phyloP scores from a whole-genome alignment of 139 green algal genomes.

The Tetraselmis striata region DNA sequence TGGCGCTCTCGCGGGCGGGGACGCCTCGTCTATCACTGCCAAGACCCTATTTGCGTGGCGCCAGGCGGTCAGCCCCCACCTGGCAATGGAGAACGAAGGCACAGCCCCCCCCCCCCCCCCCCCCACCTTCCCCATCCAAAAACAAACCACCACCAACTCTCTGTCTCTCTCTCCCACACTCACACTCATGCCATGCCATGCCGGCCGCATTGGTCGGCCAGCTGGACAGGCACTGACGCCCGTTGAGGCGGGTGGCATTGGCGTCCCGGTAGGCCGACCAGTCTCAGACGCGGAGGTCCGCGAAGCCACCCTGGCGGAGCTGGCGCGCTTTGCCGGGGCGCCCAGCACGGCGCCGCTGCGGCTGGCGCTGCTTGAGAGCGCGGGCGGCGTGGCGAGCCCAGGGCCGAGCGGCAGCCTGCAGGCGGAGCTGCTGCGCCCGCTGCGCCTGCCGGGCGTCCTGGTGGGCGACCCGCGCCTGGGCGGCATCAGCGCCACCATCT shows the following conservation, averaged over 20 bases:
- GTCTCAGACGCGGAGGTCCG: not conserved
- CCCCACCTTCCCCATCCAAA: no score
- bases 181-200: no score
- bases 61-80: slow-evolving; percentile 71
- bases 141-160: no score
- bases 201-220: no score
- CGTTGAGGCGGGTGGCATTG: no score
- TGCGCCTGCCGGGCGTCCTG: slow-evolving; percentile 79
- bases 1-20: not conserved
- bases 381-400: slow-evolving; percentile 80
- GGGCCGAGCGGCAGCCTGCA: slow-evolving; percentile 71
- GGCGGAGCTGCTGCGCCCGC: slow-evolving; percentile 66
- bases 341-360: not conserved
- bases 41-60: slow-evolving; percentile 58
- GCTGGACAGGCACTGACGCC: no score
- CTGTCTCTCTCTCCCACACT: no score
- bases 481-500: slow-evolving; percentile 85
- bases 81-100: slow-evolving; percentile 59
- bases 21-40: not conserved
- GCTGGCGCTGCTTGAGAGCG: slow-evolving; percentile 84
- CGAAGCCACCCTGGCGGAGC: not conserved
- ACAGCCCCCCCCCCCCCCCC: no score
- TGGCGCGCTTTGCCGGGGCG: not conserved
- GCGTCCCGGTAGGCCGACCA: not conserved
- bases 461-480: slow-evolving; percentile 85